A percentile compares a stretch with the other conserved stretches of the same genome.
Conservation (phyloP, 345 rosid genomes). For the Pseudoturritis turrita region DNA sequence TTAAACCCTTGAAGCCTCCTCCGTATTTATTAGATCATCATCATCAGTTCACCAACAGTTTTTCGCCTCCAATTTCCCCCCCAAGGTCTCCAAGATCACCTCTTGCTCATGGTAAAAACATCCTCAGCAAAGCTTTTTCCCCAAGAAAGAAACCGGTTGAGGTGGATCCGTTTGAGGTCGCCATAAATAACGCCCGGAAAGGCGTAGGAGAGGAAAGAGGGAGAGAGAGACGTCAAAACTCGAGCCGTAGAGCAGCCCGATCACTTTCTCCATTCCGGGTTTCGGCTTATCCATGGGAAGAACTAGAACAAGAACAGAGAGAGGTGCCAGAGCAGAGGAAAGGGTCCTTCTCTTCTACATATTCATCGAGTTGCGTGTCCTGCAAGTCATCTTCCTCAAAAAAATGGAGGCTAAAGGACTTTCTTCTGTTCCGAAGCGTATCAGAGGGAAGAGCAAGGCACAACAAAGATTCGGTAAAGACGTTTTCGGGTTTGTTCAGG, state of each 20-base stretch:
- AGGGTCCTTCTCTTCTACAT: conserved; percentile 21
- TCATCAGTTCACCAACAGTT: conserved; percentile 24
- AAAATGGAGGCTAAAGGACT: conserved; percentile 77
- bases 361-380: conserved; percentile 23
- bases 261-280: conserved; percentile 78
- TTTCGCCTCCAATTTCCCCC: conserved; percentile 29
- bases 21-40: conserved; percentile 38
- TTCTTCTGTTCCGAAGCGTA: conserved; percentile 79
- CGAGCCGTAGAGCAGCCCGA: conserved; percentile 52
- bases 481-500: conserved; percentile 44
- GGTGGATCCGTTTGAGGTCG: conserved; percentile 40
- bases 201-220: conserved; percentile 44
- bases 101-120: conserved; percentile 41
- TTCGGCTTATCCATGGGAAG: conserved; percentile 77
- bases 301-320: conserved; percentile 28
- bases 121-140: conserved; percentile 50
- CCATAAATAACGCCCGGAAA: conserved; percentile 34
- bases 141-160: conserved; percentile 45
- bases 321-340: conserved; percentile 32
- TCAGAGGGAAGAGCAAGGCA: conserved; percentile 78
- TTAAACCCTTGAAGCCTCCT: conserved; percentile 66
- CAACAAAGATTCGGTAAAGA: conserved; percentile 50
- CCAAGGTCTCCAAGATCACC: conserved; percentile 57
- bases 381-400: conserved; percentile 45
- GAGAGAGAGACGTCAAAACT: conserved; percentile 41